These are phyloP conservation scores for Fusarium incarnatum DNA, from an alignment of 2,329 filamentous ascomycete species.

Conservation along the genomic window DNA sequence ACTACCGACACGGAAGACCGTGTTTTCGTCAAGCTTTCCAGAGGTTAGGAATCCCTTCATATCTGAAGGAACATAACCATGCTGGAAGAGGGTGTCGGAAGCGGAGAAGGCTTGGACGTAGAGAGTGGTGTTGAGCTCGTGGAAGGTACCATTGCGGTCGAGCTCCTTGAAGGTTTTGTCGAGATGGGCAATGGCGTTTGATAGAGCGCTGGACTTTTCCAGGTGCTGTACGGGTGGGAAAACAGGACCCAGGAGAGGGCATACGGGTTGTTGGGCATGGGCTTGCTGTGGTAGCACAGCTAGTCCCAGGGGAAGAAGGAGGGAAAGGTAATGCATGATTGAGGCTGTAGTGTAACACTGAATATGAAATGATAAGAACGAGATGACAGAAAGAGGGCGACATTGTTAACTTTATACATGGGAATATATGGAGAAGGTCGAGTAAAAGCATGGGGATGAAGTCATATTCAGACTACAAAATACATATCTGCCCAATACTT, in stretches of 20 bases:
- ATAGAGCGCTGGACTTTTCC: background rate
- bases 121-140: conserved; percentile 6
- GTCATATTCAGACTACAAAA: accelerated
- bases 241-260: conserved; percentile 5
- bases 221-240: background rate
- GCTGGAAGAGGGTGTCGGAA: conserved; percentile 1
- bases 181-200: background rate
- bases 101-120: conserved; percentile 14
- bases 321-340: background rate
- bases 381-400: too few species aligned
- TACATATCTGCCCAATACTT: accelerated
- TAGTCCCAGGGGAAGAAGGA: background rate
- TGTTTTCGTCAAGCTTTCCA: background rate
- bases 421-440: background rate
- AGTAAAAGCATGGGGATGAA: too few species aligned
- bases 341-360: background rate
- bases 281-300: background rate
- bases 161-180: background rate
- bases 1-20: conserved; percentile 12
- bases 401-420: background rate
- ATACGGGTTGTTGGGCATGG: background rate
- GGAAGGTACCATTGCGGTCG: conserved; percentile 1
- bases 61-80: conserved; percentile 1
- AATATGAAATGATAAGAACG: background rate
- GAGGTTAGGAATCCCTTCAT: conserved; percentile 14